These are phyloP conservation scores for Clonostachys chloroleuca DNA, from an alignment of 2,329 filamentous ascomycete genomes.

Conservation along the genomic window DNA sequence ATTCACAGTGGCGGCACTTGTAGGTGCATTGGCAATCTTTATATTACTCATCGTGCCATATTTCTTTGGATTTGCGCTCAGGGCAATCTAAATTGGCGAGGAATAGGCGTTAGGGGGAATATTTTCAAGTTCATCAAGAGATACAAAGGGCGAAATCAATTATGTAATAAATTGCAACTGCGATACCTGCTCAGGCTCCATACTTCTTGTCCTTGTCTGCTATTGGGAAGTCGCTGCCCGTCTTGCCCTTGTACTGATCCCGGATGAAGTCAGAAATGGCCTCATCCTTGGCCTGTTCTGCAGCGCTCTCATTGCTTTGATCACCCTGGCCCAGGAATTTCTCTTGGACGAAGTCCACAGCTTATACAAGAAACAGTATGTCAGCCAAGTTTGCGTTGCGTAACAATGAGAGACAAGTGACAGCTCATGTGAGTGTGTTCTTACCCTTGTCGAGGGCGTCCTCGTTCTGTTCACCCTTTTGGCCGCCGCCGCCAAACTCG, in stretches of 20 bases:
- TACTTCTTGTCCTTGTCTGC: conserved; percentile 58
- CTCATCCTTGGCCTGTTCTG: conserved; percentile 82
- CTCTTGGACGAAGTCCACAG: conserved; percentile 74
- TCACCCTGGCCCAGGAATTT: conserved; percentile 65
- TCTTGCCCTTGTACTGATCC: conserved; percentile 61
- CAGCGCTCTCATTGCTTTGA: conserved; percentile 67
- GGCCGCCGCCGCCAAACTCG: conserved; percentile 65
- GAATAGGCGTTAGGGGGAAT: too few species aligned
- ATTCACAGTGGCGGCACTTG: conserved; percentile 3
- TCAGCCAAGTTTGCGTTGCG: conserved; percentile 3
- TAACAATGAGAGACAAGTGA: neutral
- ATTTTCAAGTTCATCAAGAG: too few species aligned
- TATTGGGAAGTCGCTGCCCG: conserved; percentile 66
- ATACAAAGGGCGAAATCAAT: too few species aligned
- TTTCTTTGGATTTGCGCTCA: neutral
- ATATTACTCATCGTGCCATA: conserved; percentile 1
- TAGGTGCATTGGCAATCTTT: neutral
- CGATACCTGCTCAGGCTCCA: conserved; percentile 7
- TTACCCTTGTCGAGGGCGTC: conserved; percentile 78
- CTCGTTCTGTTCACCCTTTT: conserved; percentile 75
- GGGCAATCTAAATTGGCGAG: too few species aligned
- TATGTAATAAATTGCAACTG: too few species aligned
- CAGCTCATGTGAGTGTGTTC: neutral
- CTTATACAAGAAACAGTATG: conserved; percentile 30
- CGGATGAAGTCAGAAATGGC: conserved; percentile 72